Evolutionary conservation across 169 alveolate species (phyloP), one percentile per base, ranked within the genome.

Genomic region (Eimeria sp.): DNA sequence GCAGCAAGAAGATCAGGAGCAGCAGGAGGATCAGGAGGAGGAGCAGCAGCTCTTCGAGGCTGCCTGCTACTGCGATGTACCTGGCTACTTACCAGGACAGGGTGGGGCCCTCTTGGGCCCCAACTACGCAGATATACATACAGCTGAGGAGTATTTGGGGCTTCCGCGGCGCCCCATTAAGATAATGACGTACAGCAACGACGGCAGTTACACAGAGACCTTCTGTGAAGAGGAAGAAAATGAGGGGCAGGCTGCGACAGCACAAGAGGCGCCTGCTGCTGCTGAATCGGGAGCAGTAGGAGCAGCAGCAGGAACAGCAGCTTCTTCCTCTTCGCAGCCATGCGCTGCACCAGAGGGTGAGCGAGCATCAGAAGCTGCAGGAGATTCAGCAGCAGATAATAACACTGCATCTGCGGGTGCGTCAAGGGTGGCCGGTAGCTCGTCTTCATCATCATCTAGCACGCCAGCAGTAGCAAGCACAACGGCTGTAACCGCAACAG

Each of bases 51-150:
- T 14, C 61, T 54, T 11, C 61, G 61, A 45, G 72, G 70, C 49
- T 27, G 72, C 30, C 25, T 80, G 89, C 89, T 80, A 27, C 70
- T 80, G 89, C 27, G 89, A 80, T 61, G 72, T 80, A 4, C 73
- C 27, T 10, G 89, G 89, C 11, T 80, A 34, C 47, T 25, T 80
- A 47, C 89, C 89, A 6, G 89, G 89, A 20, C 89, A n/a, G 22
- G 54, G 54, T 25, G 89, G 89, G 40, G 20, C 40, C 43, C 89
- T 34, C 9, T n/a, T 80, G 89, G 89, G 89, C 27, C 89, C 89
- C 54, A 13, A 47, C 61, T 80, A 80, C 72, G 89, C 70, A 25
- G 89, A 80, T 49, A 47, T 80, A 25, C 89, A 80, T 49, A 80
- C 89, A 49, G 54, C 45, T 7, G 72, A 80, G 47, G 89, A 45